Evolutionary conservation across 2,329 filamentous ascomycete genomes (phyloP), one percentile per base, ranked within the genome.

Genomic region (Nigrograna mackinnonii): DNA sequence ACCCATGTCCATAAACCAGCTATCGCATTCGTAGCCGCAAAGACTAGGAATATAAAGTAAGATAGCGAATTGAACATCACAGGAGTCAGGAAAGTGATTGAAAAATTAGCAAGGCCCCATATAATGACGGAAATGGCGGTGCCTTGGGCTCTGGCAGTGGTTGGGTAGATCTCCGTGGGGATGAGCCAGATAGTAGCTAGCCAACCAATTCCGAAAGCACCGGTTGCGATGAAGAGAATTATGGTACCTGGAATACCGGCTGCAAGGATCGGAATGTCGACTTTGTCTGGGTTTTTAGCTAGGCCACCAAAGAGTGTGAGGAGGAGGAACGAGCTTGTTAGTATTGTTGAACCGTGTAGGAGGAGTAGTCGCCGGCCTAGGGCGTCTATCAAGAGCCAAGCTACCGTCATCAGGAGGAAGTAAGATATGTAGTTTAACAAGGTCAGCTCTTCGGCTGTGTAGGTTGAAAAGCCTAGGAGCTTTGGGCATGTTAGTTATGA

Each of bases 381-480:
- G 2, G 74, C 75, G 50, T 81, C 79, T 46, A 85, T 81, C 7
- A 79, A 68, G 14, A 82, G 60, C 80, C 80, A 84, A 4, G 80
- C 79, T 7, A 80, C 60, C 1, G 79, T 83, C 81, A 84, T 84
- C 50, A 82, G 74, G 36, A 78, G 49, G 55, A 83, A 79, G 61
- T 85, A 84, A 14, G 75, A 80, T 30, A 80, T 64, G 63, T 83
- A 84, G 63, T 85, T 85, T 20, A 72, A 79, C 34, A 82, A 72
- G 0, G 80, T 84, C 12, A 83, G 64, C 46, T 75, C 78, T 58
- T 85, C 80, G 1, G 80, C 75, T 13, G 64, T 66, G 4, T 64
- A 65, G 24, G 76, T 73, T 14, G 63, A 59, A 57, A 84, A 82
- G 13, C 80, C 80, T 3, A 84, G 74, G 7, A 84, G 75, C 59